These are phyloP conservation scores for Aspergillus pseudotamarii DNA, from an alignment of 2,329 filamentous ascomycete species.

Conservation along the genomic window DNA sequence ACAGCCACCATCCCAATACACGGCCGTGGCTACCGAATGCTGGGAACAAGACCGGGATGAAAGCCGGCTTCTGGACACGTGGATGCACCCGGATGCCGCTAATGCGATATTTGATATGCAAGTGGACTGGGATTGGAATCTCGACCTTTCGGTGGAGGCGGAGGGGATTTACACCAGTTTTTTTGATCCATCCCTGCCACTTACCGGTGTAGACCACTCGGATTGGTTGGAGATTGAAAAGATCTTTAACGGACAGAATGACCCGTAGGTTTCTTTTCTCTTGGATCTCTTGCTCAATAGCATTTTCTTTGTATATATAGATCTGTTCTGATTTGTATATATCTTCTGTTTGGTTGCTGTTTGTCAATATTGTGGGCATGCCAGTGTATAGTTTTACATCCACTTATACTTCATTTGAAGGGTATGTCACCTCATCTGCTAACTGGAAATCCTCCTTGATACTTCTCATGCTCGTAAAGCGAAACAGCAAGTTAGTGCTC, in stretches of 20 bases:
- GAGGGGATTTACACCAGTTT: conserved; percentile 28
- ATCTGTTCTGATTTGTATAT: neutral
- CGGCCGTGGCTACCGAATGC: neutral
- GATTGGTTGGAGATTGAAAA: conserved; percentile 30
- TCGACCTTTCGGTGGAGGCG: conserved; percentile 23
- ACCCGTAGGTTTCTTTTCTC: neutral
- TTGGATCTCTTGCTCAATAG: neutral
- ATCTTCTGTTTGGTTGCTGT: too few relatives aligned
- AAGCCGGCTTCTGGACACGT: conserved; percentile 18
- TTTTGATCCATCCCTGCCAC: conserved; percentile 21
- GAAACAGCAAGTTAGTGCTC: neutral
- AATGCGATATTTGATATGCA: conserved; percentile 18
- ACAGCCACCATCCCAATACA: neutral
- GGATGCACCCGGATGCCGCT: conserved; percentile 2
- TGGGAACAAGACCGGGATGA: conserved; percentile 9
- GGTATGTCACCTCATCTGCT: neutral
- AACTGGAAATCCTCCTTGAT: neutral
- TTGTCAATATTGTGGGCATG: too few relatives aligned
- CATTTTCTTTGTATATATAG: neutral
- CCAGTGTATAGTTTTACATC: too few relatives aligned
- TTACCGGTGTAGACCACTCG: conserved; percentile 25
- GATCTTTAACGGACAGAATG: conserved; percentile 14
- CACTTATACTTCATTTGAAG: neutral
- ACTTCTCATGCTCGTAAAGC: neutral
- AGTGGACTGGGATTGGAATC: conserved; percentile 14